Base-by-base conservation (phyloP, 2,329 filamentous ascomycete species). In the Penicillium sp. region DNA sequence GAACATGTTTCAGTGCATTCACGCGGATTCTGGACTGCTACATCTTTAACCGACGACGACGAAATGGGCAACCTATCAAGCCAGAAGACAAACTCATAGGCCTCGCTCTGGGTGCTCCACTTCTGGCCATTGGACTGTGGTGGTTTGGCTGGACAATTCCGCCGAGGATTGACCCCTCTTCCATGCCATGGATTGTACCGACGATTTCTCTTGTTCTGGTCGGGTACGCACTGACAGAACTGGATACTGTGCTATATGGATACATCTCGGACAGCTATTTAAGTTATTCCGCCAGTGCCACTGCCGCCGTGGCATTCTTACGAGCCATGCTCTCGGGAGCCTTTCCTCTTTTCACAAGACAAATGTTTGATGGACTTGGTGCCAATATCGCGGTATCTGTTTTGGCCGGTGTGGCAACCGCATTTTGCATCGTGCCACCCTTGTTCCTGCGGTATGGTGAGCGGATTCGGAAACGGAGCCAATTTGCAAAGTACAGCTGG, bases 131-230 rank as follows among this genome's bases (percentile, higher is more conserved):
- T 13, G 69, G 65, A 0, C 57, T 75, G 1, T 71, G 68, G 63
- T 67, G 62, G 61, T 72, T 74, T 39, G 66, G 66, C 3, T 69
- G 65, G 60, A 72, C 71, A 1, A 63, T 73, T 3, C 71, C 72
- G 0, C 70, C 69, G 0, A 45, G 47, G 2, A 47, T 60, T 1
- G 41, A 48, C 10, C 27, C 44, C 2, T 26, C 37, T 0, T n/a
- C 27, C 13, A 41, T 63, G 0, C 60, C 60, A 15, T 71, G 67
- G 62, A 55, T 68, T 6, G 60, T 66, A 2, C 62, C 68, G 2
- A 63, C 65, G 3, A 32, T 66, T 0, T 59, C 65, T 0, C 58
- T 74, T 2, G 51, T 69, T 0, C 51, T 68, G 2, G 59, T 73
- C 6, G 72, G 72, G 0, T 75, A 69, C 50, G 67, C 68, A 0